A percentile compares a stretch with the other conserved stretches of the same genome.
Conservation (phyloP, 2,329 filamentous ascomycete species). For the Pyricularia grisea region DNA sequence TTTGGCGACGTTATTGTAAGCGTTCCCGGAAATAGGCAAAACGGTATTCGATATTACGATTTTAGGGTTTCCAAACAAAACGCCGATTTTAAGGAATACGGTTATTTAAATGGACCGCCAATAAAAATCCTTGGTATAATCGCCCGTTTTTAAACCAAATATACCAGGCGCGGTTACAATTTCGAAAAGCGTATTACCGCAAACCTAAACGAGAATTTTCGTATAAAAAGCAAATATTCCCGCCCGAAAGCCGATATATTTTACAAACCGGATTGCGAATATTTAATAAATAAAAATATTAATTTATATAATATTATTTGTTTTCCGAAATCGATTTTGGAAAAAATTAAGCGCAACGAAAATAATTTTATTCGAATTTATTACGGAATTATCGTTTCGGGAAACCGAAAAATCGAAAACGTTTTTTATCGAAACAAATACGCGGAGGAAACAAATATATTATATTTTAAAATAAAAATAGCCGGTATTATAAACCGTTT, state of each 20-base stretch:
- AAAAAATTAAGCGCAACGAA: too few relatives aligned
- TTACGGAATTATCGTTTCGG: too few relatives aligned
- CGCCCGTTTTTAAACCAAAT: background rate
- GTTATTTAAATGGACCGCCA: background rate
- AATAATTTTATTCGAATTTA: too few relatives aligned
- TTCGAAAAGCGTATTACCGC: background rate
- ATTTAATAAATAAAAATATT: too few relatives aligned
- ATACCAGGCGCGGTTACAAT: background rate
- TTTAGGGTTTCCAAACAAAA: background rate
- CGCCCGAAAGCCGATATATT: too few relatives aligned
- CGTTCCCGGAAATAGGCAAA: background rate
- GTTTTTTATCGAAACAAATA: background rate
- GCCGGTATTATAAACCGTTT: too few relatives aligned
- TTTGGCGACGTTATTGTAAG: too few relatives aligned
- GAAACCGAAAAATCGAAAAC: background rate
- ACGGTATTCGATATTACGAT: background rate
- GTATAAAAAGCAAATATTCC: background rate
- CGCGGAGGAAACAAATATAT: constrained; percentile 13
- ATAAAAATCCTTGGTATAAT: background rate
- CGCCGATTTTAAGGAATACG: background rate
- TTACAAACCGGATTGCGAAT: too few relatives aligned
- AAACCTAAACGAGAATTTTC: background rate
- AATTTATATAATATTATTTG: too few relatives aligned
- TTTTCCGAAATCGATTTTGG: too few relatives aligned
- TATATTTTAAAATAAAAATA: too few relatives aligned